A percentile compares a stretch with the other conserved stretches of the same genome.
Conservation (phyloP, 768 basidiomycete genomes). For the Hericium coralloides region DNA sequence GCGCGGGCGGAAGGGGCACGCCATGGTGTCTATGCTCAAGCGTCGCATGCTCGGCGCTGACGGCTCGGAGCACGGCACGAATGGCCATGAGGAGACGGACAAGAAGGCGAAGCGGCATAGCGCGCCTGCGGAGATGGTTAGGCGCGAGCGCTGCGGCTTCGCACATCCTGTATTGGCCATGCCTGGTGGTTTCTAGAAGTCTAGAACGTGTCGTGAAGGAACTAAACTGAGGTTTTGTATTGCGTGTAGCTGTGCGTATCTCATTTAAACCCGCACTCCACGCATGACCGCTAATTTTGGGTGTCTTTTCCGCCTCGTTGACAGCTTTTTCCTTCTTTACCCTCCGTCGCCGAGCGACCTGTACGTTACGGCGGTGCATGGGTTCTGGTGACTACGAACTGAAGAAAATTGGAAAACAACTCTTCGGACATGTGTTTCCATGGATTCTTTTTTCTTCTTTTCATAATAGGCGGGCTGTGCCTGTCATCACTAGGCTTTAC, state of each 20-base stretch:
- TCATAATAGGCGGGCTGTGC: too few relatives aligned
- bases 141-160: constrained; percentile 43
- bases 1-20: constrained; percentile 46
- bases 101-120: constrained; percentile 37
- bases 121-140: constrained; percentile 53
- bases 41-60: constrained; percentile 34
- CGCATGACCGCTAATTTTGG: too few relatives aligned
- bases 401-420: too few relatives aligned
- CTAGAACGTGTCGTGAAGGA: background rate
- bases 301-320: background rate
- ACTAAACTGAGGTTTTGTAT: background rate
- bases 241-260: background rate
- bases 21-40: constrained; percentile 58
- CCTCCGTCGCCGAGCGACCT: too few relatives aligned
- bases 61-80: constrained; percentile 12
- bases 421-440: too few relatives aligned
- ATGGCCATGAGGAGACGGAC: constrained; percentile 24
- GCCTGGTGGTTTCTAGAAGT: constrained; percentile 49
- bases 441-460: too few relatives aligned
- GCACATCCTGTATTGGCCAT: constrained; percentile 48
- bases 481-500: too few relatives aligned
- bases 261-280: background rate
- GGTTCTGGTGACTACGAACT: too few relatives aligned
- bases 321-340: background rate
- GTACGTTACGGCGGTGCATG: too few relatives aligned